phyloP scores from a whole-genome alignment of 306 rosid genomes.

The Chamaecrista fasciculata region DNA sequence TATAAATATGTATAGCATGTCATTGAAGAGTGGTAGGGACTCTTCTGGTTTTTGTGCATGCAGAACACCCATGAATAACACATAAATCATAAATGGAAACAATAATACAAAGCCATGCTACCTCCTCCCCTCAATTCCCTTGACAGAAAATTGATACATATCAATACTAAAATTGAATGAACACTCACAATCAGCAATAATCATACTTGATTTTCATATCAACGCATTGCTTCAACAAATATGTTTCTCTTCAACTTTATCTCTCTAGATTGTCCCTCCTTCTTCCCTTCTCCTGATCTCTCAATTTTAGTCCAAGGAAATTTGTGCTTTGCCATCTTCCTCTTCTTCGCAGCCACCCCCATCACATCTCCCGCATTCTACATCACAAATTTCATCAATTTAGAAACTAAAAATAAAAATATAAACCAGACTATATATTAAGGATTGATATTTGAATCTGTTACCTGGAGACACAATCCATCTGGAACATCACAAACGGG shows the following conservation, averaged over 20 bases:
- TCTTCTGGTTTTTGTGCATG: too few species aligned
- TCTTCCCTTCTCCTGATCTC: slow-evolving; percentile 35
- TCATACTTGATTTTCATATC: slow-evolving; percentile 32
- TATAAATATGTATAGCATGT: too few species aligned
- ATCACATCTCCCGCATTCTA: slow-evolving; percentile 56
- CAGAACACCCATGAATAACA: too few species aligned
- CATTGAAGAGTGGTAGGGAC: too few species aligned
- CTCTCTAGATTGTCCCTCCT: slow-evolving; percentile 29
- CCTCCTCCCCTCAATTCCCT: too few species aligned
- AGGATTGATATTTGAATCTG: neutral
- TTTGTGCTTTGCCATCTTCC: slow-evolving; percentile 58
- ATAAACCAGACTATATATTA: too few species aligned
- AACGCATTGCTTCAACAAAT: slow-evolving; percentile 53
- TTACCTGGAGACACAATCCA: slow-evolving; percentile 68
- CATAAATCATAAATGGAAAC: slow-evolving; percentile 22
- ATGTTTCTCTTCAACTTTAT: slow-evolving; percentile 58
- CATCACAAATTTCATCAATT: slow-evolving; percentile 17
- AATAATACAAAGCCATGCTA: slow-evolving; percentile 22
- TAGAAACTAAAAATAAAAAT: too few species aligned
- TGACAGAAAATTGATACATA: slow-evolving; percentile 6
- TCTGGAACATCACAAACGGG: slow-evolving; percentile 64
- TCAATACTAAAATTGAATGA: neutral
- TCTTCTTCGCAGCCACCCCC: slow-evolving; percentile 67
- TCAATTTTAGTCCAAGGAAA: slow-evolving; percentile 62
- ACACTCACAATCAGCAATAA: neutral